phyloP scores from a whole-genome alignment of 768 basidiomycete genomes.

The Hemileccinum impolitum region DNA sequence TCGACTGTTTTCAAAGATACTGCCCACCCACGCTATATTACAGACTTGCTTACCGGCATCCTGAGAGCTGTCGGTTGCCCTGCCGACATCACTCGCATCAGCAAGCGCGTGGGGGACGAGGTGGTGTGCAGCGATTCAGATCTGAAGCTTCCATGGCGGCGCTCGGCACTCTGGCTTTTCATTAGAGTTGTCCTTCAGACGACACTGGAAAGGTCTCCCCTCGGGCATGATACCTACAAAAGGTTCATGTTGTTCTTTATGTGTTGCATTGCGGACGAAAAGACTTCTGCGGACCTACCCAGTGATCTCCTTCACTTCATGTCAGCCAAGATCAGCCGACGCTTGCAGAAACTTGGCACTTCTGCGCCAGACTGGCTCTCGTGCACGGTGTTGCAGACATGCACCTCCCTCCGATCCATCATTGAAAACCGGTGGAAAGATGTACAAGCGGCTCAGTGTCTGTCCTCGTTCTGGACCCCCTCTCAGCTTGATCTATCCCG shows the following conservation, averaged over 20 bases:
- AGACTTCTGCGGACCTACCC: slow-evolving; percentile 8
- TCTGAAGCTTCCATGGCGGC: slow-evolving; percentile 30
- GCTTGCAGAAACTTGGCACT: slow-evolving; percentile 23
- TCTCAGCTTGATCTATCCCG: slow-evolving; percentile 22
- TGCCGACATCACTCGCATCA: slow-evolving; percentile 21
- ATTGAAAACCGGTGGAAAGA: slow-evolving; percentile 35
- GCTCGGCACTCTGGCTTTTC: slow-evolving; percentile 37
- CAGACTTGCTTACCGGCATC: slow-evolving; percentile 44
- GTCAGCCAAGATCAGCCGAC: slow-evolving; percentile 27
- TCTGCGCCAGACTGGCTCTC: slow-evolving; percentile 33
- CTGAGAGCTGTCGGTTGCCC: slow-evolving; percentile 32
- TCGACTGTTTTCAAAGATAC: slow-evolving; percentile 24
- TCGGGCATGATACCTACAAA: slow-evolving; percentile 38
- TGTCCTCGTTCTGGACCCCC: slow-evolving; percentile 29
- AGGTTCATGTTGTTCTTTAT: slow-evolving; percentile 44
- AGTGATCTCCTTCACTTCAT: slow-evolving; percentile 31
- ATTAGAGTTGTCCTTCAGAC: slow-evolving; percentile 34
- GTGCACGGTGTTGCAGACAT: slow-evolving; percentile 35
- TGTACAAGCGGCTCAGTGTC: slow-evolving; percentile 24
- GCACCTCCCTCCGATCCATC: slow-evolving; percentile 9
- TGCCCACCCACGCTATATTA: slow-evolving; percentile 42
- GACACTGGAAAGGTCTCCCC: slow-evolving; percentile 15
- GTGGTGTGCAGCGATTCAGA: slow-evolving; percentile 19
- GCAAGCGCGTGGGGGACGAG: slow-evolving; percentile 33
- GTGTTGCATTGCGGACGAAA: slow-evolving; percentile 22